phyloP scores from a whole-genome alignment of 306 rosid genomes.

The Quercus ilex region DNA sequence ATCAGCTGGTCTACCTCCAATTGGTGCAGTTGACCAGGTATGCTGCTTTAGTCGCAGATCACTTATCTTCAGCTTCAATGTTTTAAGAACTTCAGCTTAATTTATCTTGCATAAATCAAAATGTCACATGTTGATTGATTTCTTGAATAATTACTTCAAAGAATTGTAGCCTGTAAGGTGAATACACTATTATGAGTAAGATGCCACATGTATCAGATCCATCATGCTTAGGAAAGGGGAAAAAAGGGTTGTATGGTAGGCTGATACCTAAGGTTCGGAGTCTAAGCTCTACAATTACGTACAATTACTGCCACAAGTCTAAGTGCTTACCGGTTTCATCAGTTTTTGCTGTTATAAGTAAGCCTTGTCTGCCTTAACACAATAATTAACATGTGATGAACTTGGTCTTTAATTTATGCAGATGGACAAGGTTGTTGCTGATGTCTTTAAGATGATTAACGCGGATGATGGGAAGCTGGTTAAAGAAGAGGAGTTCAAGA shows the following conservation, averaged over 20 bases:
- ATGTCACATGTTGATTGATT: not conserved
- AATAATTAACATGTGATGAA: not conserved
- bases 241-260: not conserved
- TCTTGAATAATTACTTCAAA: not conserved
- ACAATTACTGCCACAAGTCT: too few relatives aligned
- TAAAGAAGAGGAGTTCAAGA: conserved; percentile 91
- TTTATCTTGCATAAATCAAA: not conserved
- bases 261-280: not conserved
- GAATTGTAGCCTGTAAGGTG: not conserved
- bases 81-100: not conserved
- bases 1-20: conserved; percentile 83
- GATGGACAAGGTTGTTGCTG: conserved; percentile 71
- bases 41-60: conserved; percentile 10
- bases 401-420: conserved; percentile 30
- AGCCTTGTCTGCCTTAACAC: not conserved
- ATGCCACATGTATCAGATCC: not conserved
- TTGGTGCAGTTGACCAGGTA: conserved; percentile 82
- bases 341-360: not conserved
- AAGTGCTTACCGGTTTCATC: too few relatives aligned
- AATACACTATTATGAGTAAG: not conserved
- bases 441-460: conserved; percentile 46
- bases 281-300: not conserved
- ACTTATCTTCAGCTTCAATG: not conserved
- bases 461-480: conserved; percentile 58
- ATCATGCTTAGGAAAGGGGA: not conserved